These are phyloP conservation scores for Paraleonurus japonicus DNA, from an alignment of 257 asterid species.

Conservation along the genomic window DNA sequence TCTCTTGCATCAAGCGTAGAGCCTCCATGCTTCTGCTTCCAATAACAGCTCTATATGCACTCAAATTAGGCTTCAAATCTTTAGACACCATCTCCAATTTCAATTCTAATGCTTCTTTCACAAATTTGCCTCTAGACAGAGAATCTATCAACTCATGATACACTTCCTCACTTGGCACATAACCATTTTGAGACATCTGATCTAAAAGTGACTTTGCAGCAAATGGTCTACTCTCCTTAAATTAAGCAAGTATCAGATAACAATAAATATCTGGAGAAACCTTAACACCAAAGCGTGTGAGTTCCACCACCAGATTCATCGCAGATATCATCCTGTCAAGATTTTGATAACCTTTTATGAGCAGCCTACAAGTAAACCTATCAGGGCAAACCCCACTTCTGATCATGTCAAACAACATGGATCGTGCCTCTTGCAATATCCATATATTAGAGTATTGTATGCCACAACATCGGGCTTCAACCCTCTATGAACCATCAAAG, in stretches of 20 bases:
- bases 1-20: slow-evolving; percentile 58
- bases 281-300: slow-evolving; percentile 48
- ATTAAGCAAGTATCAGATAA: slow-evolving; percentile 57
- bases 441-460: slow-evolving; percentile 66
- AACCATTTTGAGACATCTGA: slow-evolving; percentile 42
- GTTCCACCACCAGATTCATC: slow-evolving; percentile 65
- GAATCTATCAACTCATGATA: slow-evolving; percentile 56
- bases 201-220: slow-evolving; percentile 73
- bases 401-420: slow-evolving; percentile 67
- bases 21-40: slow-evolving; percentile 56
- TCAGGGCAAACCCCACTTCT: slow-evolving; percentile 58
- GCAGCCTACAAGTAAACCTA: slow-evolving; percentile 59
- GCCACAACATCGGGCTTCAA: slow-evolving; percentile 60
- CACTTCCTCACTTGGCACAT: slow-evolving; percentile 43
- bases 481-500: slow-evolving; percentile 65
- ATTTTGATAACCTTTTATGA: slow-evolving; percentile 69
- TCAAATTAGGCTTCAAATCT: slow-evolving; percentile 44
- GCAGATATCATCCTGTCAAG: slow-evolving; percentile 67
- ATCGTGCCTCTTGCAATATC: slow-evolving; percentile 74
- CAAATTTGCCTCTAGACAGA: slow-evolving; percentile 51
- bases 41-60: slow-evolving; percentile 54
- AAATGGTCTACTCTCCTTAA: slow-evolving; percentile 72
- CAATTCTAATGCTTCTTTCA: slow-evolving; percentile 54
- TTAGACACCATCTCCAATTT: slow-evolving; percentile 54
- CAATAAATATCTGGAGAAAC: slow-evolving; percentile 57